Conservation (phyloP, 2,329 filamentous ascomycete genomes). For the Coleophoma eucalyptorum region DNA sequence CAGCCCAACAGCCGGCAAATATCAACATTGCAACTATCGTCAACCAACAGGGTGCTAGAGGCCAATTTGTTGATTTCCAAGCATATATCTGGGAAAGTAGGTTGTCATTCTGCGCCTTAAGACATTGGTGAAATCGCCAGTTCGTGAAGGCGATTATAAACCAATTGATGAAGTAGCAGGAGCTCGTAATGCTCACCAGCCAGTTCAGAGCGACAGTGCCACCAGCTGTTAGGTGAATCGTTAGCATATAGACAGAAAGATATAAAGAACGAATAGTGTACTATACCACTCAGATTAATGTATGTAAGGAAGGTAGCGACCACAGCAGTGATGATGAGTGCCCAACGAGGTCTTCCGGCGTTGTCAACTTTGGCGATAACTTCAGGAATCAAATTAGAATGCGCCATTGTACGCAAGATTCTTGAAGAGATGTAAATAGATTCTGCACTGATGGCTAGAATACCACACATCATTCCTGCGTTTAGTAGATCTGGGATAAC, state of each 20-base stretch:
- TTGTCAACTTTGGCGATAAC: conserved; percentile 7
- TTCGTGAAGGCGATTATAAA: conserved; percentile 59
- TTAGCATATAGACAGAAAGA: background rate
- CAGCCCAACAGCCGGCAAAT: conserved; percentile 1
- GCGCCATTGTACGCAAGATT: conserved; percentile 17
- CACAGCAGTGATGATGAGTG: conserved; percentile 5
- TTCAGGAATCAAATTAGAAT: conserved; percentile 6
- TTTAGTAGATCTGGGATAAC: conserved; percentile 13
- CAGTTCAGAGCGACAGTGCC: conserved; percentile 8
- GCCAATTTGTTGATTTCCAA: conserved; percentile 7
- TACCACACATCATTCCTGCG: conserved; percentile 10
- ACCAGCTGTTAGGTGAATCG: background rate
- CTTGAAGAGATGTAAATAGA: conserved; percentile 19
- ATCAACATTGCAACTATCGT: conserved; percentile 2
- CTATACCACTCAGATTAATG: conserved; percentile 5
- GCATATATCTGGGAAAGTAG: conserved; percentile 7
- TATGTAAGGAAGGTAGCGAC: conserved; percentile 10
- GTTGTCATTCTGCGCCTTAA: conserved; percentile 39
- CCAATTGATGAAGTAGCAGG: conserved; percentile 34
- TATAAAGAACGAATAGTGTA: background rate
- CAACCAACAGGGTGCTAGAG: conserved; percentile 5
- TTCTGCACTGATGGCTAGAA: conserved; percentile 7
- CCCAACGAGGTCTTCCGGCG: conserved; percentile 6
- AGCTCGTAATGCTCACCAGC: conserved; percentile 9
- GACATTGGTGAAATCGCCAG: conserved; percentile 54